phyloP scores from a whole-genome alignment of 2,329 filamentous ascomycete genomes.

The Monilinia polystroma region DNA sequence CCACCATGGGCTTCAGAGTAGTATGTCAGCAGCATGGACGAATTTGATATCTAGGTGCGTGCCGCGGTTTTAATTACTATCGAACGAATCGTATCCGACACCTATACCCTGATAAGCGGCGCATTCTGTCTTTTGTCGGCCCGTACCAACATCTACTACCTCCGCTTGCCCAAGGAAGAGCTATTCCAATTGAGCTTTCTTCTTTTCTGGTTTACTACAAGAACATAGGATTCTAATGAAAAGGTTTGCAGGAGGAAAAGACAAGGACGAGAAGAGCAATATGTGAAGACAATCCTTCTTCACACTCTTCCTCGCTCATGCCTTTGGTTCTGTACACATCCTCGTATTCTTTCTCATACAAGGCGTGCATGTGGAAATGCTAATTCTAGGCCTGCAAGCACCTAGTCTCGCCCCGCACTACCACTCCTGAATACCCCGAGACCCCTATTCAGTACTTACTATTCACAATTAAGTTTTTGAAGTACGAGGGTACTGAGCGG shows the following conservation, averaged over 20 bases:
- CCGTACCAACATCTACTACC: neutral
- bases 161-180: neutral
- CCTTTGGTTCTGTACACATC: neutral
- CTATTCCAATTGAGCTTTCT: neutral
- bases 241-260: neutral
- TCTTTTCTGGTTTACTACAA: neutral
- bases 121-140: no score
- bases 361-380: neutral
- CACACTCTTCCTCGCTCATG: neutral
- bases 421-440: no score
- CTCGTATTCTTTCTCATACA: neutral
- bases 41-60: neutral
- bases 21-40: no score
- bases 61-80: neutral
- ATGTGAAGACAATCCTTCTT: neutral
- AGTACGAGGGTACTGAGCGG: no score
- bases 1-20: neutral
- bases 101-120: neutral
- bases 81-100: neutral
- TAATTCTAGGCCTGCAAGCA: neutral
- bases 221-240: neutral
- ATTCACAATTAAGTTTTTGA: no score
- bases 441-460: no score
- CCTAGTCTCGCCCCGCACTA: no score
- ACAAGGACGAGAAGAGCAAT: neutral